Evolutionary conservation across 148 eudicot genomes (phyloP), one percentile per base, ranked within the genome.

Genomic region (Chenopodium quinoa): DNA sequence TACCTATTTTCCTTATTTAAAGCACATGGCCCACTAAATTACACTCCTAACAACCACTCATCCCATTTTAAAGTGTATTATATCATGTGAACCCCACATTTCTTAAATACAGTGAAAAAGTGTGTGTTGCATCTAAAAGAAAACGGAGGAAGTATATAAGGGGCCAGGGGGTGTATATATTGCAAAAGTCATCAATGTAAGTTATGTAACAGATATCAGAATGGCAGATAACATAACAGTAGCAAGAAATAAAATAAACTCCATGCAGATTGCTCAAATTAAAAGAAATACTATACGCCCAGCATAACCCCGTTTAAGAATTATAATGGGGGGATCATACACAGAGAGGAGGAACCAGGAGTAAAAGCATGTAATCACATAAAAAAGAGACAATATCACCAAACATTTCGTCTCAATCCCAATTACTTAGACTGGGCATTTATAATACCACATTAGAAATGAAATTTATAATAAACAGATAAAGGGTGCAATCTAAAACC

Each of bases 401-500:
- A 23, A 73, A 34, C 47, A 6, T 11, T 9, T 60, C 1, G 63
- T n/a, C 77, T 25, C n/a, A 0, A 9, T 25, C 17, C 3, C 63
- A 12, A 23, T 11, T 16, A 67, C 19, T 23, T 27, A 81, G 29
- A 34, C 71, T 65, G 64, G 10, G 6, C 58, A 56, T 2, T 16
- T 14, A 20, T 67, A 11, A 47, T 23, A 67, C 62, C 22, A 17
- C 17, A 14, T 27, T n/a, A 72, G 14, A 72, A 19, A 22, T 11
- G 32, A 17, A 68, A 47, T 34, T 34, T 0, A 31, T 31, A 31
- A 31, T 31, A 0, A 72, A 14, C 54, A 77, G 65, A 72, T 31
- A 44, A 50, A 76, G 81, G 14, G n/a, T 71, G 44, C 20, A 32
- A 73, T 72, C 29, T 65, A 31, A 47, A 84, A 95, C 98, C 97